Conservation (phyloP, 768 basidiomycete genomes). For the Panellus pusillus region DNA sequence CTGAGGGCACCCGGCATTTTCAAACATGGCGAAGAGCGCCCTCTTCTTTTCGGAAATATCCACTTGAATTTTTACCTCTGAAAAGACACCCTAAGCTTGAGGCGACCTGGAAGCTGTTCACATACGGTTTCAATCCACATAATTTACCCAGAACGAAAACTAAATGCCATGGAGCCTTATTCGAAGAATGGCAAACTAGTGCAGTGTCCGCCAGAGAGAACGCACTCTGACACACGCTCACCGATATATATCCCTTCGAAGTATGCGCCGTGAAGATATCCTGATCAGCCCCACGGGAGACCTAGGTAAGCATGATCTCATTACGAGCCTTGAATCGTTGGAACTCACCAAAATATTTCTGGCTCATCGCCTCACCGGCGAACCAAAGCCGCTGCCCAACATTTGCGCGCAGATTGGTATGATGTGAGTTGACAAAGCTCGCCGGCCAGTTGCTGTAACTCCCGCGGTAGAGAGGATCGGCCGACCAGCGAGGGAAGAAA, state of each 20-base stretch:
- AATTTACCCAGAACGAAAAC: too few species aligned
- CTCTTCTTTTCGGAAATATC: too few species aligned
- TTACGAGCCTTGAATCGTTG: too few species aligned
- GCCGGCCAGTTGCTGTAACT: constrained; percentile 75
- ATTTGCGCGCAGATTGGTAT: constrained; percentile 56
- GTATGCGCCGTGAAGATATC: constrained; percentile 3
- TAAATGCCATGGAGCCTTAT: too few species aligned
- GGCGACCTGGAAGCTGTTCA: too few species aligned
- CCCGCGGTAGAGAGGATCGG: constrained; percentile 54
- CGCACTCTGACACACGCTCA: background rate
- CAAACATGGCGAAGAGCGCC: too few species aligned
- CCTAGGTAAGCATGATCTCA: too few species aligned
- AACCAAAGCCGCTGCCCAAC: constrained; percentile 55
- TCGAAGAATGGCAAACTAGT: background rate
- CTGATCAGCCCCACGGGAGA: background rate
- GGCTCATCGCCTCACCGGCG: constrained; percentile 61
- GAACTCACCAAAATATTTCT: constrained; percentile 55
- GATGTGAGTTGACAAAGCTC: constrained; percentile 51
- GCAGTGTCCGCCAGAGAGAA: background rate
- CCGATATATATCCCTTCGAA: background rate
- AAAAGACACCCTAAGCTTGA: too few species aligned
- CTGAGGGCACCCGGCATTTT: too few species aligned
- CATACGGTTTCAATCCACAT: too few species aligned
- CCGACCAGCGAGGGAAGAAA: constrained; percentile 54
- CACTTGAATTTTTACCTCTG: too few species aligned